Conservation (phyloP, 345 rosid genomes). For the Dovyalis caffra region DNA sequence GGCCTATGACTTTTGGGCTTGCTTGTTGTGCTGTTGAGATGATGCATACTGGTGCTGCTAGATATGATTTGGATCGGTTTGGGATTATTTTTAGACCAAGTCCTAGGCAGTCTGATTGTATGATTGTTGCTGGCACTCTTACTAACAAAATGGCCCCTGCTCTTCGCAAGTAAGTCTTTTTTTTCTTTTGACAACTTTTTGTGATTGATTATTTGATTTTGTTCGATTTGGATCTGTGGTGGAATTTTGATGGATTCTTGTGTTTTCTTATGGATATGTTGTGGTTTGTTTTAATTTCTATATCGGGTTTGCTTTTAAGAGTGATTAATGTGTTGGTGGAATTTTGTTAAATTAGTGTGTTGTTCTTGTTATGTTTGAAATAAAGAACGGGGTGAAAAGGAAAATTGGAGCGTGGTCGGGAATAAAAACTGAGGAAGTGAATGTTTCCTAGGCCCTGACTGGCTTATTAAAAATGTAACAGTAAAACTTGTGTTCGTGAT, state of each 20-base stretch:
- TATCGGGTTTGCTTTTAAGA: background rate
- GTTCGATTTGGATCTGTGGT: background rate
- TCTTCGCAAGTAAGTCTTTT: conserved; percentile 70
- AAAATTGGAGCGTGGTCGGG: background rate
- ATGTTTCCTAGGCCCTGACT: background rate
- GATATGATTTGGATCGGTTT: conserved; percentile 94
- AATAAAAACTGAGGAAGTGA: no score
- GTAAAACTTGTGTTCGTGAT: no score
- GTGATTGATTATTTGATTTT: background rate
- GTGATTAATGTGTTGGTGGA: background rate
- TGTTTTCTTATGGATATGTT: no score
- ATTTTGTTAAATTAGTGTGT: background rate
- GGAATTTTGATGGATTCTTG: background rate
- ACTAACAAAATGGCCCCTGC: conserved; percentile 99
- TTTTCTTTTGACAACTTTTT: background rate
- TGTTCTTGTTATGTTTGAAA: background rate
- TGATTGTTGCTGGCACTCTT: conserved; percentile 98
- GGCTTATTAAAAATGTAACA: no score
- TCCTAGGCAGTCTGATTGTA: conserved; percentile 97
- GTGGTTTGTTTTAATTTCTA: background rate
- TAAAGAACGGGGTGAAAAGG: background rate
- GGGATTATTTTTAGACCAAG: conserved; percentile 96
- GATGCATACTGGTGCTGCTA: conserved; percentile 99
- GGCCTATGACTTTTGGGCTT: conserved; percentile 99
- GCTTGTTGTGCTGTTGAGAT: conserved; percentile 99